These are phyloP conservation scores for Chlorophyllum brunneum DNA, from an alignment of 768 basidiomycete genomes.

Conservation along the genomic window DNA sequence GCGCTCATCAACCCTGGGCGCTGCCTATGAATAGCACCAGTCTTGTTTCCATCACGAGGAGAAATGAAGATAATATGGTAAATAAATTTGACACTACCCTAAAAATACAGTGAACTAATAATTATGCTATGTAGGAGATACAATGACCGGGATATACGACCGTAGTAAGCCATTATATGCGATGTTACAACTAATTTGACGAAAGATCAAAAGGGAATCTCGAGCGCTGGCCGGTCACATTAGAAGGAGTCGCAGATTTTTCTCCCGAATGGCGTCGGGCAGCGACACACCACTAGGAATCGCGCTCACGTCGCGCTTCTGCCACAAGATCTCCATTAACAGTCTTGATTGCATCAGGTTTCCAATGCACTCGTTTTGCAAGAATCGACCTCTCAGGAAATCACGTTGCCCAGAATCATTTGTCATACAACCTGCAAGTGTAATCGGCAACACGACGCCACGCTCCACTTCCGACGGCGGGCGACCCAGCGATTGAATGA, in stretches of 20 bases:
- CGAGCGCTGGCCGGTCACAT: conserved; percentile 29
- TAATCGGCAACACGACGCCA: conserved; percentile 67
- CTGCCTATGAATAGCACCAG: conserved; percentile 2
- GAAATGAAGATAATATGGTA: neutral
- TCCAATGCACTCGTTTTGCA: conserved; percentile 54
- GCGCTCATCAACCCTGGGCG: conserved; percentile 11
- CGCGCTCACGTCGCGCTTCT: conserved; percentile 47
- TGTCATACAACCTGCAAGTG: conserved; percentile 70
- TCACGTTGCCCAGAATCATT: conserved; percentile 57
- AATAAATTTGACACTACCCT: conserved; percentile 6
- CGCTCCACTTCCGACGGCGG: conserved; percentile 64
- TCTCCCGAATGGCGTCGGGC: conserved; percentile 54
- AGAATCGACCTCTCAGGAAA: conserved; percentile 54
- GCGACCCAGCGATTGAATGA: conserved; percentile 50
- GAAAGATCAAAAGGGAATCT: conserved; percentile 1
- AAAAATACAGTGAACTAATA: conserved; percentile 14
- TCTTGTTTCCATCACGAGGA: neutral
- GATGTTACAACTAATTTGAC: neutral
- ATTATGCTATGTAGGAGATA: conserved; percentile 10
- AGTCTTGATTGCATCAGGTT: conserved; percentile 54
- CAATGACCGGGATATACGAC: conserved; percentile 7
- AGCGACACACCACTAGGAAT: conserved; percentile 39
- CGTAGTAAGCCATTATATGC: conserved; percentile 8
- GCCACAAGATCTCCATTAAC: conserved; percentile 70
- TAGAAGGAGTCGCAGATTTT: conserved; percentile 45